A percentile compares a stretch with the other conserved stretches of the same genome.
Evolutionary conservation across 1,284 basidiomycete genomes (phyloP).

Genomic region (Flammula alnicola): DNA sequence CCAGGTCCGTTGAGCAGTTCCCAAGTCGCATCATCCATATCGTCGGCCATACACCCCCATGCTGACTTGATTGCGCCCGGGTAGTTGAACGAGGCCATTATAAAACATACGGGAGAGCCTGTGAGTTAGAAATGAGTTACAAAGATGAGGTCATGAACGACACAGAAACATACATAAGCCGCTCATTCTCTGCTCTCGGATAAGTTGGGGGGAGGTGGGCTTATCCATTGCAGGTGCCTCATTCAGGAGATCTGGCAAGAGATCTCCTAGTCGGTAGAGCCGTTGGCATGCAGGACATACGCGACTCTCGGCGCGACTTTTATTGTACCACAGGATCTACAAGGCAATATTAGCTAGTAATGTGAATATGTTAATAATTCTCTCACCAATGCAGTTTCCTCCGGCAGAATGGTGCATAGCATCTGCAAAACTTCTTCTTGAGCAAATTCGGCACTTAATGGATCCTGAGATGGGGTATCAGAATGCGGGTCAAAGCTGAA

Average conservation of each 20-base stretch:
- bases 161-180: conserved; percentile 64
- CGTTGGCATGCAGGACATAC: conserved; percentile 79
- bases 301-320: conserved; percentile 66
- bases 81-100: conserved; percentile 68
- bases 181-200: conserved; percentile 70
- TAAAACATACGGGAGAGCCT: conserved; percentile 80
- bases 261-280: conserved; percentile 69
- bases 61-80: conserved; percentile 65
- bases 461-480: conserved; percentile 41
- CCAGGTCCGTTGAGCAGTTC: conserved; percentile 54
- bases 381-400: conserved; percentile 71
- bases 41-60: conserved; percentile 71
- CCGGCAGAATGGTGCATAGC: conserved; percentile 67
- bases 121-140: conserved; percentile 1
- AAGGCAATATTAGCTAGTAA: background rate
- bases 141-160: conserved; percentile 8
- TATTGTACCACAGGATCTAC: conserved; percentile 85
- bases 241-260: conserved; percentile 52
- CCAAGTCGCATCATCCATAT: conserved; percentile 71
- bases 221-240: conserved; percentile 31
- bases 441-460: conserved; percentile 71
- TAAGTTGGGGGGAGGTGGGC: conserved; percentile 47
- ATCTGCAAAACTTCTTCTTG: conserved; percentile 74
- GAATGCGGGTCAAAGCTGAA: too few relatives aligned
- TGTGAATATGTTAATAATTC: conserved; percentile 10